Conservation (phyloP, 2,329 filamentous ascomycete genomes). For the Pestalotiopsis sp. region DNA sequence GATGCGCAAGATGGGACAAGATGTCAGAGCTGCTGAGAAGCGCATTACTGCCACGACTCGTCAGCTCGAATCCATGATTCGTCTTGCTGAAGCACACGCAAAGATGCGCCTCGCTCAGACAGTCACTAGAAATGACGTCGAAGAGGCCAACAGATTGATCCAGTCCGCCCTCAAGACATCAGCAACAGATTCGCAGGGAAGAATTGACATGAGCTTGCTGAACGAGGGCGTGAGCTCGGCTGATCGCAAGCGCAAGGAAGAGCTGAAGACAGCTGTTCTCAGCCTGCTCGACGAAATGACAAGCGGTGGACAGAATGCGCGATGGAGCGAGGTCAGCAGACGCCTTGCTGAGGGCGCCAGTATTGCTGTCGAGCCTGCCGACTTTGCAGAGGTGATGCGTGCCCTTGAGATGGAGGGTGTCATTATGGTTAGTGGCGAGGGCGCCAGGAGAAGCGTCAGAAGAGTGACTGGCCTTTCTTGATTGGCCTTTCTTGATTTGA, state of each 20-base stretch:
- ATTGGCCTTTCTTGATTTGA: constrained; percentile 11
- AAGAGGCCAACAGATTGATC: constrained; percentile 90
- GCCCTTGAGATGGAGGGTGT: constrained; percentile 82
- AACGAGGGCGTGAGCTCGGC: constrained; percentile 91
- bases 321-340: constrained; percentile 78
- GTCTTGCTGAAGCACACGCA: constrained; percentile 91
- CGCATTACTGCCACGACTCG: constrained; percentile 97
- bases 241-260: constrained; percentile 81
- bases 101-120: constrained; percentile 86
- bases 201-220: constrained; percentile 95
- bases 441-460: constrained; percentile 78
- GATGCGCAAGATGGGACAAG: constrained; percentile 91
- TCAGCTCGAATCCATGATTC: constrained; percentile 98
- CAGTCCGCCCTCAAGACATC: constrained; percentile 93
- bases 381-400: constrained; percentile 83
- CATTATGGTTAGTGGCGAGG: constrained; percentile 82
- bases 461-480: constrained; percentile 63
- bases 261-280: constrained; percentile 81
- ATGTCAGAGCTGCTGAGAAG: constrained; percentile 85
- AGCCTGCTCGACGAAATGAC: constrained; percentile 80
- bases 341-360: constrained; percentile 72
- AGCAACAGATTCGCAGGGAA: constrained; percentile 88
- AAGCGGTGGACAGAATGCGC: constrained; percentile 65
- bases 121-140: constrained; percentile 82
- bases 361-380: constrained; percentile 71